phyloP scores from a whole-genome alignment of 495 filamentous ascomycete species.

The Penicillium cataractarum region DNA sequence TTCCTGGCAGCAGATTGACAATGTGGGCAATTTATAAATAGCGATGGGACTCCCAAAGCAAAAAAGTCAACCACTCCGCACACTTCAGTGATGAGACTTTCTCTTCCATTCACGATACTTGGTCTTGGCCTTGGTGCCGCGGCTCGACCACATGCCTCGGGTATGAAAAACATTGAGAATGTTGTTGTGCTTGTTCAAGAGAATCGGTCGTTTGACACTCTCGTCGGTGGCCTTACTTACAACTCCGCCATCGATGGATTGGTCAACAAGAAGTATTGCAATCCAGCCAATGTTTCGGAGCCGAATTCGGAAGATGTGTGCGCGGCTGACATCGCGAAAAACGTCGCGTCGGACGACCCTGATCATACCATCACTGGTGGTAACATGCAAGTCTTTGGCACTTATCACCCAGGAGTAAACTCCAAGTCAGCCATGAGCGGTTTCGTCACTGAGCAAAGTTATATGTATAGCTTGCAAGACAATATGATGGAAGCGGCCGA shows the following conservation, averaged over 20 bases:
- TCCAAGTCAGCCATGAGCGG: slow-evolving; percentile 39
- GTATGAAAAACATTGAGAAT: slow-evolving; percentile 45
- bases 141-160: slow-evolving; percentile 16
- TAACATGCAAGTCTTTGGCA: slow-evolving; percentile 53
- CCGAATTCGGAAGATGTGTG: slow-evolving; percentile 41
- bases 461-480: slow-evolving; percentile 37
- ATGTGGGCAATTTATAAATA: background rate
- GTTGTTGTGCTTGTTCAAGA: slow-evolving; percentile 50
- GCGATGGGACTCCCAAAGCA: background rate
- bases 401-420: slow-evolving; percentile 39
- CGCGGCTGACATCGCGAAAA: slow-evolving; percentile 34
- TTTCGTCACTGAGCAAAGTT: slow-evolving; percentile 51
- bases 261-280: slow-evolving; percentile 43
- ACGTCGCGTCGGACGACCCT: slow-evolving; percentile 46
- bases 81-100: background rate
- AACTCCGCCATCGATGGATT: slow-evolving; percentile 38
- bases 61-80: background rate
- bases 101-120: background rate
- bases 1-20: background rate
- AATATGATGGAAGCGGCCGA: slow-evolving; percentile 35
- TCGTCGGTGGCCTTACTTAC: slow-evolving; percentile 45
- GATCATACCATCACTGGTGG: slow-evolving; percentile 52
- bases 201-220: slow-evolving; percentile 50
- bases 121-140: slow-evolving; percentile 17
- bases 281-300: slow-evolving; percentile 43